Evolutionary conservation across 495 filamentous ascomycete genomes (phyloP), one percentile per base, ranked within the genome.

Genomic region (Hypoxylon crocopeplum): DNA sequence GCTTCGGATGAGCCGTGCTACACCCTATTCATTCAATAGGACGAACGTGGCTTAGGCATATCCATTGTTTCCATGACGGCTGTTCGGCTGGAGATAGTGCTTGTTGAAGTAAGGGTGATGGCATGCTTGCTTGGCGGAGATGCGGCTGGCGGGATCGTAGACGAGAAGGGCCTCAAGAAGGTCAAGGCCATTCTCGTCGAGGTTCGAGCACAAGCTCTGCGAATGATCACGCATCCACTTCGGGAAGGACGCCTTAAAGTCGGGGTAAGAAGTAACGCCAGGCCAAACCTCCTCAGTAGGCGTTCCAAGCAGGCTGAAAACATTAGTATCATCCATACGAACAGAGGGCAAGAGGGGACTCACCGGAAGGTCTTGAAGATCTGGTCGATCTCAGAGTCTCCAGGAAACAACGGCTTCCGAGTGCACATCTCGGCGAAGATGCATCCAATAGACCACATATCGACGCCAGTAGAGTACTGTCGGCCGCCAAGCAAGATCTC

Each of bases 401-500:
- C 94, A 20, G 94, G 94, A 82, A 99, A 98, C 10, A 98, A 78
- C 5, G 94, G 93, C 75, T 97, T 98, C 67, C 92, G 88, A 12
- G 95, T 99, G 80, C 92, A 97, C 95, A 99, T 98, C 76, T 99
- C 94, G 11, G 95, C 94, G 74, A 99, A 99, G 75, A 99, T 99
- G 71, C 94, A 96, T 34, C 94, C 94, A 45, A 93, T 86, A 24
- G 92, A 96, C 94, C 94, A 99, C 95, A 99, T 98, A 72, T 99
- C 94, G 34, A 99, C 93, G 58, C 95, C 94, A 38, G 94, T 98
- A 17, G 91, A 96, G 78, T 99, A 99, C 73, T 98, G 94, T 40
- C 93, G 89, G 48, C 95, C 94, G 67, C 94, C 94, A 11, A 99
- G 88, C 16, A 99, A 84, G 70, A 99, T 97, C 74, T 99, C 94